A percentile compares a stretch with the other conserved stretches of the same genome.
phyloP scores from a whole-genome alignment of 768 basidiomycete species.

The Atractiella rhizophila region DNA sequence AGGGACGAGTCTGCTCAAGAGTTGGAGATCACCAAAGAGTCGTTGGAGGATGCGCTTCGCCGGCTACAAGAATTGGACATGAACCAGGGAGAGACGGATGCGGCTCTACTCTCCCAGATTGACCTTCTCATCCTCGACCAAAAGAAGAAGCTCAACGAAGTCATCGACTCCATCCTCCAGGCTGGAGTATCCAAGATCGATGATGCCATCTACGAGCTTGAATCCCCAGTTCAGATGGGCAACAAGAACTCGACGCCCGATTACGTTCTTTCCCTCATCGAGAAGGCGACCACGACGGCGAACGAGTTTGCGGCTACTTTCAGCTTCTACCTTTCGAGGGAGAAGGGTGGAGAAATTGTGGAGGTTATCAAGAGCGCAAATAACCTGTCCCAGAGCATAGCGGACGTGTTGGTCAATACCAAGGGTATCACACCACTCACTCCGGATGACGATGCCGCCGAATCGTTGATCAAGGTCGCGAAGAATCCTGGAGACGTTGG shows the following conservation, averaged over 20 bases:
- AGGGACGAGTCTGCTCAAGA: conserved; percentile 95
- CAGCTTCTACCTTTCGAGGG: conserved; percentile 58
- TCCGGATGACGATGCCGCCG: conserved; percentile 69
- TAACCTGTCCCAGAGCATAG: conserved; percentile 74
- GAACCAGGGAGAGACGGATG: conserved; percentile 56
- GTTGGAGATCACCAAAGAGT: conserved; percentile 78
- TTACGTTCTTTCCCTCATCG: conserved; percentile 93
- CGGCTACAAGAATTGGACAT: conserved; percentile 65
- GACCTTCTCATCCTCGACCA: conserved; percentile 89
- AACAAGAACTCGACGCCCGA: conserved; percentile 95
- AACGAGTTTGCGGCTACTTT: conserved; percentile 89
- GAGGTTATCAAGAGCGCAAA: conserved; percentile 95
- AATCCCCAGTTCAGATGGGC: conserved; percentile 79
- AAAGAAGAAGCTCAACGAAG: conserved; percentile 88
- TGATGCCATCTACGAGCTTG: conserved; percentile 87
- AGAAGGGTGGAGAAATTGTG: conserved; percentile 76
- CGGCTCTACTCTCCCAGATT: conserved; percentile 86
- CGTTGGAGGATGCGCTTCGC: conserved; percentile 74
- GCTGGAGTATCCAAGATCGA: conserved; percentile 93
- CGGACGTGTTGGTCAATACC: conserved; percentile 74
- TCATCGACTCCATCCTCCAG: conserved; percentile 93
- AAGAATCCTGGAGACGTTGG: conserved; percentile 68
- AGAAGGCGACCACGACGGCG: conserved; percentile 79
- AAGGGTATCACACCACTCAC: conserved; percentile 88
- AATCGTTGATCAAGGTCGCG: conserved; percentile 63